Evolutionary conservation across 2,329 filamentous ascomycete genomes (phyloP).

Genomic region (Aaosphaeria arxii): DNA sequence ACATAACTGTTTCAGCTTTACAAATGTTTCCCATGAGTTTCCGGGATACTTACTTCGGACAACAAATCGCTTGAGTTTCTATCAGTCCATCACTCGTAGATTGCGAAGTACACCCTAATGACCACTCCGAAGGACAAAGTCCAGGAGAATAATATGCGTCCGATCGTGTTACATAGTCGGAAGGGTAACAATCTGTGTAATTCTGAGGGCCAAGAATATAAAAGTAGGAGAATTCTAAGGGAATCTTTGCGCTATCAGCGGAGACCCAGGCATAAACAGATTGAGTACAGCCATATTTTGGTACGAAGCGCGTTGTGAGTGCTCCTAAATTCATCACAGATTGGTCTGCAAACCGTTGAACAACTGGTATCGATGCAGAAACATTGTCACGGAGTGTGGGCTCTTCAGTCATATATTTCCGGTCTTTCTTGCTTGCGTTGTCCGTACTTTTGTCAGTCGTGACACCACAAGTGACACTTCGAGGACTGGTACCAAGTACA

Average conservation of each 20-base stretch:
- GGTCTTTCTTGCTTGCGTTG: too few species aligned
- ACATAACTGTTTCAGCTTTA: too few species aligned
- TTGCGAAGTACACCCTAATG: neutral
- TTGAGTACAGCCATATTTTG: neutral
- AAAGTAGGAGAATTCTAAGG: neutral
- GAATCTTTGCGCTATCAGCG: neutral
- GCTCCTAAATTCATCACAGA: neutral
- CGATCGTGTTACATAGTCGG: neutral
- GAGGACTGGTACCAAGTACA: too few species aligned
- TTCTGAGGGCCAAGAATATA: neutral
- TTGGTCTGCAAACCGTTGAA: too few species aligned
- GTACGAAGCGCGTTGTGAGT: neutral
- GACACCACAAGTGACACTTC: too few species aligned
- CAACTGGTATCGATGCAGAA: too few species aligned
- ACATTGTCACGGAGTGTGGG: too few species aligned
- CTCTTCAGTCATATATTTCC: too few species aligned
- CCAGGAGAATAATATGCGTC: neutral
- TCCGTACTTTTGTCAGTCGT: too few species aligned
- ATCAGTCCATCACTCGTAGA: neutral
- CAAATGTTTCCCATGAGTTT: neutral
- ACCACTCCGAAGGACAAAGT: neutral
- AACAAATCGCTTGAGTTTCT: neutral
- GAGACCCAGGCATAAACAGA: neutral
- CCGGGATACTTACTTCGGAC: neutral
- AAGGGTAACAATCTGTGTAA: neutral